Evolutionary conservation across 495 filamentous ascomycete genomes (phyloP).

Genomic region (Neurospora hispaniola): DNA sequence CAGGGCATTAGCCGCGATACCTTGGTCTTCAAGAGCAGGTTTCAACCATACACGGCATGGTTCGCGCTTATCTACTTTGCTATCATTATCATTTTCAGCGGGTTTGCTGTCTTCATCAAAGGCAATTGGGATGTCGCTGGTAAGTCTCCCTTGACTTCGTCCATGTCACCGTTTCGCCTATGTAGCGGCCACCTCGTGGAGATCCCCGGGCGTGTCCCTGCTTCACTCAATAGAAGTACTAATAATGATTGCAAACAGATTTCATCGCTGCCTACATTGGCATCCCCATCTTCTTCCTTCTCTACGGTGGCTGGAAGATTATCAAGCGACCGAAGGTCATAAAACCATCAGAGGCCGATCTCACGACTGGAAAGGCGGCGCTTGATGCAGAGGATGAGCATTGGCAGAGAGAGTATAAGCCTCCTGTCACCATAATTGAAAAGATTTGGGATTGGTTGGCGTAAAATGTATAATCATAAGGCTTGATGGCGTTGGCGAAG

Average conservation of each 20-base stretch:
- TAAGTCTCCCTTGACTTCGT: conserved; percentile 10
- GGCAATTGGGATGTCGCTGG: conserved; percentile 26
- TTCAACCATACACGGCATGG: conserved; percentile 47
- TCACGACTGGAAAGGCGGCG: conserved; percentile 6
- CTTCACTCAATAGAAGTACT: background rate
- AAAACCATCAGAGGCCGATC: background rate
- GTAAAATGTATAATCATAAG: background rate
- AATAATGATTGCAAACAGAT: conserved; percentile 3
- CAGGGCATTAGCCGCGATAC: conserved; percentile 38
- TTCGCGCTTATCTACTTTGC: conserved; percentile 37
- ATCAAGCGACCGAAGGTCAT: conserved; percentile 4
- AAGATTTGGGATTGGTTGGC: background rate
- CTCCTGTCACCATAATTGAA: background rate
- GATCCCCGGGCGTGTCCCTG: background rate
- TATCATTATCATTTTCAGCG: conserved; percentile 48
- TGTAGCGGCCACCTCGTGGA: background rate
- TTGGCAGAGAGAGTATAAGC: conserved; percentile 1
- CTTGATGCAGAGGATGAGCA: conserved; percentile 8
- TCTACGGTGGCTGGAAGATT: conserved; percentile 30
- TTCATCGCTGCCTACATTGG: conserved; percentile 58
- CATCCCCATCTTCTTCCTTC: conserved; percentile 44
- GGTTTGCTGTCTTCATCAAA: conserved; percentile 53
- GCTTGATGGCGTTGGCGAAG: background rate
- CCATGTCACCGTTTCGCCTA: conserved; percentile 16
- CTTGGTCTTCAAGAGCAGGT: conserved; percentile 38